Evolutionary conservation across 2,329 filamentous ascomycete genomes (phyloP), one percentile per base, ranked within the genome.

Genomic region (Penicillium olsonii): DNA sequence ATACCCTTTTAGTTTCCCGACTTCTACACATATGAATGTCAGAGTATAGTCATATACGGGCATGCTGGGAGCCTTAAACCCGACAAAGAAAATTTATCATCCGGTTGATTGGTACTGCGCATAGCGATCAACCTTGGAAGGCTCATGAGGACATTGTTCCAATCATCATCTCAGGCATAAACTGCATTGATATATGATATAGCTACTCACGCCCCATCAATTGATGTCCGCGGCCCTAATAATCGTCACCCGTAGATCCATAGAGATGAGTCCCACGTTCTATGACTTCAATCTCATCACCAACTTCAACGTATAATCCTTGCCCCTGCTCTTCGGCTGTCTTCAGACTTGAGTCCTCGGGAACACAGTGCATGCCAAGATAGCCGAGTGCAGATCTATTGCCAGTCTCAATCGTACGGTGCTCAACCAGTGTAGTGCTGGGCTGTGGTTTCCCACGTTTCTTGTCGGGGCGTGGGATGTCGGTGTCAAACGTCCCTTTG

Each of bases 331-430:
- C 48, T 22, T 48, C 33, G 1, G 56, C 58, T 40, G 52, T 27
- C 18, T 45, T 49, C 37, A 61, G 48, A 8, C 35, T 38, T 26
- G 45, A 37, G 42, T 61, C 56, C 34, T 61, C 58, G 10, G 58
- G 58, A 10, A 60, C 58, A 27, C 58, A 61, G 43, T 61, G 58
- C 56, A 61, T 60, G 1, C 58, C 58, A 11, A 61, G 26, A 45
- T 61, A 61, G 2, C 58, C 58, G 12, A 61, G 50, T 15, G 58
- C 58, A 1, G 35, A 24, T n/a, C 46, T 45, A 34, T 61, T 61
- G 5, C 56, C 55, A 26, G 34, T 42, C 20, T 61, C 58, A 5
- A 61, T 50, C 1, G 48, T 59, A 1, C 58, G 53, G n/a, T 54
- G 33, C 42, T 52, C 27, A 9, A 60, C 45, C 34, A 61, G 46